Evolutionary conservation across 2,329 filamentous ascomycete genomes (phyloP), one percentile per base, ranked within the genome.

Genomic region (Hypoxylon sp.): DNA sequence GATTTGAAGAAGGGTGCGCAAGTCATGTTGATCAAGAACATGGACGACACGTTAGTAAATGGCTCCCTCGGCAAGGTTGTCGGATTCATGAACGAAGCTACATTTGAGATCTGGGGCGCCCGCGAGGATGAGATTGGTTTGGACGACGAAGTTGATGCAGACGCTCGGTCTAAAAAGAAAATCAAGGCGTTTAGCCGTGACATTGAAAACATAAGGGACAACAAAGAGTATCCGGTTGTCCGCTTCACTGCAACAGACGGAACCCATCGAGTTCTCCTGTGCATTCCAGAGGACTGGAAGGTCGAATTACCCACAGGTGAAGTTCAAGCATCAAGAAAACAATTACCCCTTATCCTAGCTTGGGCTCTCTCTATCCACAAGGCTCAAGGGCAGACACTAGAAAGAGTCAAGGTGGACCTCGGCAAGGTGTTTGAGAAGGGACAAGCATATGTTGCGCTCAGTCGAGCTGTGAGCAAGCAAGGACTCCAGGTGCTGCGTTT

Each of bases 1-100:
- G 88, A 91, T 32, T 81, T 99, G 29, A 98, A 97, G 78, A 90
- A 96, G 68, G 93, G 94, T 8, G 93, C 96, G 0, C 96, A 99
- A 76, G 96, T 99, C 46, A 99, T 99, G 96, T 83, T 99, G n/a
- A 97, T 99, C 84, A 99, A 99, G 79, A 99, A 99, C 73, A 90
- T 98, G 81, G 96, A 99, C 75, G 93, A 97, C 39, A 90, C 88
- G 0, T 85, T 99, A 0, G 96, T 98, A 71, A 99, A 99, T 75
- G 96, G 96, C 3, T 97, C 95, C 0, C 84, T 99, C 8, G 96
- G 96, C 23, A 94, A 91, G 66, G 91, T 99, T 3, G 85, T 90
- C 11, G 88, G 86, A 5, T 97, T 97, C 78, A 94, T 94, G 78
- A 83, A 74, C 14, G 79, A 84, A 65, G 69, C 71, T 11, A 76